These are phyloP conservation scores for Starmerella geochares DNA, from an alignment of 805 yeast genomes.

Conservation along the genomic window DNA sequence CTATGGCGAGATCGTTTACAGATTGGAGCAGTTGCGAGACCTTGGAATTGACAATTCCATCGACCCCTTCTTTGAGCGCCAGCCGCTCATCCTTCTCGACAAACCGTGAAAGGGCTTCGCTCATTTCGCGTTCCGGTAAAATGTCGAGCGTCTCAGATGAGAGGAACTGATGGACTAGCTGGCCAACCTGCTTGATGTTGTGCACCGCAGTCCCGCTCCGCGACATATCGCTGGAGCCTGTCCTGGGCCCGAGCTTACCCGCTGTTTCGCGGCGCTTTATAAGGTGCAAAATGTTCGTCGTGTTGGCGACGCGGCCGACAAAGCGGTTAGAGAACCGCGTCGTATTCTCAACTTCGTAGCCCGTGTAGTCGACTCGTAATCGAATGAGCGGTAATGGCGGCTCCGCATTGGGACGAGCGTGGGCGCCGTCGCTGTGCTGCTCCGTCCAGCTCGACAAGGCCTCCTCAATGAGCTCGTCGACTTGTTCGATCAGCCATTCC, in stretches of 20 bases:
- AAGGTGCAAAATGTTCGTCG: slow-evolving; percentile 72
- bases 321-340: slow-evolving; percentile 80
- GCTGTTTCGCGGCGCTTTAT: slow-evolving; percentile 35
- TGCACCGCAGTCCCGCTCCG: background rate
- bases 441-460: slow-evolving; percentile 45
- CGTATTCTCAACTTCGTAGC: slow-evolving; percentile 84
- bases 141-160: slow-evolving; percentile 54
- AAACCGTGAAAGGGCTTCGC: slow-evolving; percentile 58
- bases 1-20: background rate
- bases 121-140: slow-evolving; percentile 65
- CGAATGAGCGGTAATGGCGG: slow-evolving; percentile 75
- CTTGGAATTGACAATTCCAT: slow-evolving; percentile 28
- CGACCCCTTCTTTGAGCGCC: slow-evolving; percentile 43
- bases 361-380: slow-evolving; percentile 75
- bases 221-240: slow-evolving; percentile 10
- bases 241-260: background rate
- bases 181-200: slow-evolving; percentile 17
- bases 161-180: slow-evolving; percentile 53
- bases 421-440: slow-evolving; percentile 23
- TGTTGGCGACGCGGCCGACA: slow-evolving; percentile 83
- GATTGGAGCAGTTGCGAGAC: slow-evolving; percentile 15
- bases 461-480: slow-evolving; percentile 52
- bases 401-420: slow-evolving; percentile 31
- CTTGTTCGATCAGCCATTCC: slow-evolving; percentile 49
- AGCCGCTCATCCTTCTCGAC: slow-evolving; percentile 76